Conservation (phyloP, 768 basidiomycete genomes). For the Cystobasidium ongulense region DNA sequence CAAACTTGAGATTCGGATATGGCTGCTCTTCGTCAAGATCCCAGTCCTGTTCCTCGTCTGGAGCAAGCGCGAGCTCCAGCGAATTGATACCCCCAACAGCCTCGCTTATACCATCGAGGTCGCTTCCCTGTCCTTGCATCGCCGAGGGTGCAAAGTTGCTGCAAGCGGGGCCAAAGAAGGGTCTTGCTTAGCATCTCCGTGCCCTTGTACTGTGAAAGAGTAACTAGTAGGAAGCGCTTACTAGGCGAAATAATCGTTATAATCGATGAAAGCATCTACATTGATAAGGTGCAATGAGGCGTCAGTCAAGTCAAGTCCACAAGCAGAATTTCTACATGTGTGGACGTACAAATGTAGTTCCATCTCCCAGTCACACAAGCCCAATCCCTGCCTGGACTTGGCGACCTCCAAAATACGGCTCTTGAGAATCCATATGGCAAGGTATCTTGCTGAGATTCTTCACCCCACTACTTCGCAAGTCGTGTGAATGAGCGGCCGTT, state of each 20-base stretch:
- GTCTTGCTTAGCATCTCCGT: not conserved
- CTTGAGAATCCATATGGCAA: constrained; percentile 24
- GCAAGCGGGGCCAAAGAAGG: not conserved
- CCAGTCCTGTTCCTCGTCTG: not conserved
- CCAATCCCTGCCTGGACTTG: constrained; percentile 21
- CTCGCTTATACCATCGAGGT: constrained; percentile 19
- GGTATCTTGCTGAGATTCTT: not conserved
- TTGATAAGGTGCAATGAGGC: too few relatives aligned
- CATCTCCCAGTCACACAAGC: constrained; percentile 3
- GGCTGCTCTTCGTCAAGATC: not conserved
- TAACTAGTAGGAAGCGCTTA: not conserved
- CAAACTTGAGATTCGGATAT: not conserved
- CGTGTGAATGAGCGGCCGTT: not conserved
- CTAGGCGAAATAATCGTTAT: constrained; percentile 30
- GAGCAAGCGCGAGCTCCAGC: not conserved
- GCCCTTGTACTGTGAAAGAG: not conserved
- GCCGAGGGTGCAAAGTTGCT: constrained; percentile 8
- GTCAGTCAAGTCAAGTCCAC: not conserved
- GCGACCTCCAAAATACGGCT: constrained; percentile 23
- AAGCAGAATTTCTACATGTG: not conserved
- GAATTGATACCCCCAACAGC: constrained; percentile 24
- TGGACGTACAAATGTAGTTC: constrained; percentile 3
- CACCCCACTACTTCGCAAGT: constrained; percentile 5
- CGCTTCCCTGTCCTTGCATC: not conserved
- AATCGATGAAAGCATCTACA: constrained; percentile 26